phyloP scores from a whole-genome alignment of 1,284 basidiomycete species.

The Trichosporon sp. region DNA sequence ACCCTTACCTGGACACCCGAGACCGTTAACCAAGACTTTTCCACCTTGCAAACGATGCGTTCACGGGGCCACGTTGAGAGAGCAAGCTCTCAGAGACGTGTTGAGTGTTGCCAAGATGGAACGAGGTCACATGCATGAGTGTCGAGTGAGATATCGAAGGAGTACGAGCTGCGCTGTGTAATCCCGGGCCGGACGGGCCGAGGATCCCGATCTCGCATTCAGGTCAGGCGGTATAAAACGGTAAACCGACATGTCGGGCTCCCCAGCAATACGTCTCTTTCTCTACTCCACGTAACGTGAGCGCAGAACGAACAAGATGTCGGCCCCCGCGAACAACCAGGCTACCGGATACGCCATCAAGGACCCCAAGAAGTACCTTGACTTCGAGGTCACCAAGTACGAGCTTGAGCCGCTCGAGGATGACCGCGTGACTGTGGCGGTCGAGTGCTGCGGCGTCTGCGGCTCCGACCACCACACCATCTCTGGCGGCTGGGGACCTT shows the following conservation, averaged over 20 bases:
- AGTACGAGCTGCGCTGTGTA: background rate
- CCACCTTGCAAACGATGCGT: background rate
- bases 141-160: background rate
- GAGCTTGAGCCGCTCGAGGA: slow-evolving; percentile 63
- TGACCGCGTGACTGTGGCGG: slow-evolving; percentile 63
- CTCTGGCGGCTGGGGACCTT: slow-evolving; percentile 46
- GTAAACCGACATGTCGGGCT: background rate
- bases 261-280: background rate
- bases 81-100: background rate
- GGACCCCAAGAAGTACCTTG: slow-evolving; percentile 42
- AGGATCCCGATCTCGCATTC: background rate
- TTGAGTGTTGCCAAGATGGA: background rate
- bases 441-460: slow-evolving; percentile 54
- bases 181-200: background rate
- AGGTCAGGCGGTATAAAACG: background rate
- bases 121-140: background rate
- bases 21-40: background rate
- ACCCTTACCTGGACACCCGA: background rate
- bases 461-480: slow-evolving; percentile 47
- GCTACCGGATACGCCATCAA: slow-evolving; percentile 41
- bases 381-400: slow-evolving; percentile 57
- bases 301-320: background rate
- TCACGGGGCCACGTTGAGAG: background rate
- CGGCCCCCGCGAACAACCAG: slow-evolving; percentile 13
- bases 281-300: background rate